phyloP scores from a whole-genome alignment of 768 basidiomycete genomes.

The Russula sp. region DNA sequence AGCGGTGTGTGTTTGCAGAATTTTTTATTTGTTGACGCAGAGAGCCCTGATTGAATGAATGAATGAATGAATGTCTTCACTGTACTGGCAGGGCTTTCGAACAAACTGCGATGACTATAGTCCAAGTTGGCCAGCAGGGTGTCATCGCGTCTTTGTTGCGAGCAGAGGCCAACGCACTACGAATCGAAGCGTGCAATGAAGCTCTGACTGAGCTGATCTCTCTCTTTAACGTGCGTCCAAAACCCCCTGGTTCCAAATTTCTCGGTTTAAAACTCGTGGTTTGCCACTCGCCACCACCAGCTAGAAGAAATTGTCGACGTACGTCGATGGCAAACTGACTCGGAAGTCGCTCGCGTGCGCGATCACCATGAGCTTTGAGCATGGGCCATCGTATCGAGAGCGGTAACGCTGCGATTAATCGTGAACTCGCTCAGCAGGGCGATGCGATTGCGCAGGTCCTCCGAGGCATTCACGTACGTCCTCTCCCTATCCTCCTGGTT shows the following conservation, averaged over 20 bases:
- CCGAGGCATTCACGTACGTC: slow-evolving; percentile 20
- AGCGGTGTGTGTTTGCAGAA: slow-evolving; percentile 15
- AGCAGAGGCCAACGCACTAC: slow-evolving; percentile 24
- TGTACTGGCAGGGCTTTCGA: slow-evolving; percentile 30
- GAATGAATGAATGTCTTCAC: no score
- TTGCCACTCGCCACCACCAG: no score
- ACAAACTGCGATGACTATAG: slow-evolving; percentile 21
- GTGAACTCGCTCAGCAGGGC: slow-evolving; percentile 29
- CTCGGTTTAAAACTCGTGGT: no score
- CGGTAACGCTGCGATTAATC: slow-evolving; percentile 22
- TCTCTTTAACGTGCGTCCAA: slow-evolving; percentile 24
- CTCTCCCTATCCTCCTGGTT: no score
- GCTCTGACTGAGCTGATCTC: slow-evolving; percentile 26
- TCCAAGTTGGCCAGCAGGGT: slow-evolving; percentile 27
- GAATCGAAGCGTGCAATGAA: slow-evolving; percentile 28
- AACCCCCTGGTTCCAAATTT: no score
- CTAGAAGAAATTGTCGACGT: slow-evolving; percentile 26
- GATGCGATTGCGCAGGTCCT: slow-evolving; percentile 25
- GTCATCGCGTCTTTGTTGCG: slow-evolving; percentile 24
- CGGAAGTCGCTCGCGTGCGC: slow-evolving; percentile 21
- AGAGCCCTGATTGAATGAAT: no score
- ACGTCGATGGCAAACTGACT: slow-evolving; percentile 23
- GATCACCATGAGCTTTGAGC: slow-evolving; percentile 26
- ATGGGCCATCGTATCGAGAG: slow-evolving; percentile 25
- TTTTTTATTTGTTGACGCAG: no score